These are phyloP conservation scores for Aspergillus nidulans DNA, from an alignment of 495 filamentous ascomycete genomes.

Conservation along the genomic window DNA sequence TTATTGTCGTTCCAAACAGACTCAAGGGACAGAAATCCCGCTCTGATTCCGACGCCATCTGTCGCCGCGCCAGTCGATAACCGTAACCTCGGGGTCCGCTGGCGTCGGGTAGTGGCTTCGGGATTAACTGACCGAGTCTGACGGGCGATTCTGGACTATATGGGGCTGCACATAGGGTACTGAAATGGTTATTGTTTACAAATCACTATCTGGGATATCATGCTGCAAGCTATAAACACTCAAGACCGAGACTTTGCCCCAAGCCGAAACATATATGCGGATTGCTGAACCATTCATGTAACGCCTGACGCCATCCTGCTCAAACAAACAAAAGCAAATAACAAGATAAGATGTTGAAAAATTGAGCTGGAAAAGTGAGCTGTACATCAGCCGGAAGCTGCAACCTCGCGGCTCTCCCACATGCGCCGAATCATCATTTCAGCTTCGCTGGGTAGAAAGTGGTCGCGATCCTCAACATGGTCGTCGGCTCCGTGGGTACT, in stretches of 20 bases:
- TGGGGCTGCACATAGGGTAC: not conserved
- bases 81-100: slow-evolving; percentile 23
- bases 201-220: slow-evolving; percentile 1
- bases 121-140: slow-evolving; percentile 13
- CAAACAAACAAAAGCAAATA: not conserved
- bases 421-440: slow-evolving; percentile 46
- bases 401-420: slow-evolving; percentile 46
- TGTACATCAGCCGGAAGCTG: slow-evolving; percentile 29
- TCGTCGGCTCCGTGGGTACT: slow-evolving; percentile 20
- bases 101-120: slow-evolving; percentile 14
- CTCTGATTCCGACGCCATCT: not conserved
- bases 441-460: slow-evolving; percentile 22
- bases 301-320: not conserved
- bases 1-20: too few relatives aligned
- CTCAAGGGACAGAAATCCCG: too few relatives aligned
- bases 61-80: slow-evolving; percentile 6
- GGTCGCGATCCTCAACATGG: slow-evolving; percentile 13
- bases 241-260: not conserved
- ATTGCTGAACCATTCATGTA: not conserved
- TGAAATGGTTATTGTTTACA: not conserved
- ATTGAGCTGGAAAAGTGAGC: not conserved
- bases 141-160: not conserved
- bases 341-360: not conserved
- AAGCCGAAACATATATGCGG: not conserved
- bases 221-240: not conserved